Base-by-base conservation (phyloP, 495 filamentous ascomycete genomes). In the Neurospora discreta region DNA sequence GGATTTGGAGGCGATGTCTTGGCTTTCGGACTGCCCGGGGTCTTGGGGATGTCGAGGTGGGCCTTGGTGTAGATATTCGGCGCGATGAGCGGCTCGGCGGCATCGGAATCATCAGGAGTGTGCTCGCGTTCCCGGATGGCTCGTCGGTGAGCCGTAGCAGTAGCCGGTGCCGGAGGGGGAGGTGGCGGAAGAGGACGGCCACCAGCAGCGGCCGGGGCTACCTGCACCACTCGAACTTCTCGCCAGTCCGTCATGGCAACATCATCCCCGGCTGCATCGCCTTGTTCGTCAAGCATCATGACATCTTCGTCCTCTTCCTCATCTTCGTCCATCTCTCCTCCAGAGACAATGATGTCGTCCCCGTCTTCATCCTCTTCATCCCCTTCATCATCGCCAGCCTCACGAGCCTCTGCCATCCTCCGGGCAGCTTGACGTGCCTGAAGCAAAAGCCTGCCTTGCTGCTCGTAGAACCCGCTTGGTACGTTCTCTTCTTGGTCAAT, bases 381-480 rank as follows among this genome's bases (percentile, higher is more conserved):
- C 73, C 90, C 87, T 76, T 88, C 87, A 9, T 93, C 94, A 74
- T 97, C 90, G 71, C 89, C 88, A n/a, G 85, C 85, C 38, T 85
- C 84, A 42, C 84, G 83, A 39, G 85, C 80, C 13, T 86, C 83
- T 5, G 83, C 84, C 39, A 83, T 85, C 43, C 87, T 81, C 39
- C 84, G 85, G 23, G 85, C 86, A n/a, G 84, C 84, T 13, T 79
- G 76, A 3, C 82, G 82, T 65, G 78, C 76, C 40, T 81, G 80
- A 3, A 74, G 71, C 18, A 81, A 70, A 36, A 81, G 74, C 65
- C 79, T 72, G 41, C 40, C 72, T 70, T 81, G 79, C 58, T 80
- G 76, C n/a, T 73, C 43, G 43, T 75, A 75, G 42, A 81, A 80
- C n/a, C 70, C 73, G 38, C 77, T 74, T 10, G 68, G 72, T 39